Evolutionary conservation across 2,329 filamentous ascomycete species (phyloP), one percentile per base, ranked within the genome.

Genomic region (Xylaria sp.): DNA sequence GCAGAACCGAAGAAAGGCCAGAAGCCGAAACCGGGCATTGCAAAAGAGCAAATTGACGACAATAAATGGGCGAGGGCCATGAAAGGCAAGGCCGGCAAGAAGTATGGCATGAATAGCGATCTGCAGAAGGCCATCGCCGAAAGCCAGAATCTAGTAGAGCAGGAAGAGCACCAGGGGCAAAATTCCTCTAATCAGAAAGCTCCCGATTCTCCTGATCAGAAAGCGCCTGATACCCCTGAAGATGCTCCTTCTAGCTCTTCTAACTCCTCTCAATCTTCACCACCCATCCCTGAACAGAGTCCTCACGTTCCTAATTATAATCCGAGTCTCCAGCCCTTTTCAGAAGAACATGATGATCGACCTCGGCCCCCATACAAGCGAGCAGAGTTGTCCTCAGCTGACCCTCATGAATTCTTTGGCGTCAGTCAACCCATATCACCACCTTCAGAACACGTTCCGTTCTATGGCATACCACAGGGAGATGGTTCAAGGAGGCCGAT

Each of bases 381-480:
- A 59, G 63, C 69, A 13, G 40, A 61, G 27, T 66, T 72, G 18
- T 69, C 66, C 23, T 66, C 69, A 1, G 21, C 65, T 35, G 58
- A 73, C 51, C 69, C 68, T 25, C 5, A 73, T 50, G 16, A 55
- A 40, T 54, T 70, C 32, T 44, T 71, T 50, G 65, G 72, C 18
- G 67, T 71, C 47, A 62, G 64, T 32, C 60, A 74, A 18, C 69
- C 72, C n/a, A 69, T 72, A n/a, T 71, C 66, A 54, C 69, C 73
- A 18, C 55, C 71, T 16, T 57, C 70, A 13, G 70, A 70, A 25
- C n/a, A 66, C 18, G 48, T 60, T 32, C 68, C 74, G 4, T 77
- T 77, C 60, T 78, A 75, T 60, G 74, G 74, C 35, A 65, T 75
- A 50, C 71, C 76, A 25, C 63, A 63, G 13, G 75, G 76, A 21